Evolutionary conservation across 2,329 filamentous ascomycete genomes (phyloP), one percentile per base, ranked within the genome.

Genomic region (Cercospora sp.): DNA sequence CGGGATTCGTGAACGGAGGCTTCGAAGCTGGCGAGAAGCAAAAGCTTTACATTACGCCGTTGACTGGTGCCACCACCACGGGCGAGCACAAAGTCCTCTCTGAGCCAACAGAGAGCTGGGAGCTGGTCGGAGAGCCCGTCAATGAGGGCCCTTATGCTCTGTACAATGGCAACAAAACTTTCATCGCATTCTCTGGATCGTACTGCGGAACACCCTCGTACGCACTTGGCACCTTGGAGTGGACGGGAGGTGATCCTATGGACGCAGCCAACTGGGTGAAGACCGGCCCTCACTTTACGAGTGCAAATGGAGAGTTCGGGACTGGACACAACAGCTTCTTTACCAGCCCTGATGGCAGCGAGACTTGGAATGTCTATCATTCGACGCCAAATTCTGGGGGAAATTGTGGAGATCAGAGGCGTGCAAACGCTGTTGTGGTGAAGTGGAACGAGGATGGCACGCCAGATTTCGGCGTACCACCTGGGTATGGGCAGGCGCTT

Each of bases 141-240:
- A 86, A 87, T 72, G 86, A 89, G 72, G 86, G 85, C 0, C 81
- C 84, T 0, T 81, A 82, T 3, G 84, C 84, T 0, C 78, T 88
- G 23, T 88, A 87, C 73, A 81, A 83, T 48, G 81, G 81, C 23
- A 84, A 84, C 10, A 83, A 82, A 65, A 87, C 84, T 0, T 87
- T 83, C 69, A 75, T 88, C 48, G 79, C 82, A 1, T 88, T 84
- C 77, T 86, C 83, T 5, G 86, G 85, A 1, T 85, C 83, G 67
- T 85, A 84, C 75, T 88, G 86, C 79, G 87, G 85, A 85, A 86
- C 84, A 0, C 75, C 82, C 0, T 79, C 82, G 63, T 88, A 88
- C 74, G 82, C 82, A 26, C 79, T 89, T 1, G 86, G 84, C 0
- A 75, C 86, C 16, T 77, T 88, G 26, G 83, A 83, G 3, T 88